A percentile compares a stretch with the other conserved stretches of the same genome.
These are phyloP conservation scores for Sporisorium sorghi DNA, from an alignment of 1,284 basidiomycete species.

Conservation along the genomic window DNA sequence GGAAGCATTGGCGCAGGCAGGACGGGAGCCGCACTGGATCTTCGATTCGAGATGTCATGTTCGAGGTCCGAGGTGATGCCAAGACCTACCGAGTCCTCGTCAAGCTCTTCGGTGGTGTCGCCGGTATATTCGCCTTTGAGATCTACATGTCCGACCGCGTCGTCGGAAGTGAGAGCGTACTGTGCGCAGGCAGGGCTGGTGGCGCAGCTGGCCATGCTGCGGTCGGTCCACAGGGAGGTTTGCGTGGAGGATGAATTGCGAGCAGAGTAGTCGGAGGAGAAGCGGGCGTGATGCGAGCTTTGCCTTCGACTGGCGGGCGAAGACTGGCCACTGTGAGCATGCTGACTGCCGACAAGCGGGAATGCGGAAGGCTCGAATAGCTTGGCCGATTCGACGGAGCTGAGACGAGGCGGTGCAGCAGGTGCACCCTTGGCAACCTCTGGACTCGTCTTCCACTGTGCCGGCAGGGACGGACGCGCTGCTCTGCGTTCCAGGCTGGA, in stretches of 20 bases:
- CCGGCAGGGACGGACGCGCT: constrained; percentile 29
- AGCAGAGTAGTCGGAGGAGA: constrained; percentile 35
- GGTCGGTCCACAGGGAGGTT: constrained; percentile 44
- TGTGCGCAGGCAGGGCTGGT: constrained; percentile 43
- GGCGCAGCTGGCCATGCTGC: constrained; percentile 36
- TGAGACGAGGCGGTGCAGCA: constrained; percentile 17
- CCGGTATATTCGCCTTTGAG: neutral
- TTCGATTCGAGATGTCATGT: constrained; percentile 22
- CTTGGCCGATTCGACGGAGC: constrained; percentile 14
- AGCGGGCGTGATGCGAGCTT: constrained; percentile 27
- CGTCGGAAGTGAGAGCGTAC: constrained; percentile 20
- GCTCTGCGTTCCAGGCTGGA: constrained; percentile 9
- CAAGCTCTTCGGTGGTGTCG: constrained; percentile 41
- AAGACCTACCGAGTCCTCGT: constrained; percentile 41
- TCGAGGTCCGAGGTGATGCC: constrained; percentile 49
- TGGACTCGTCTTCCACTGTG: constrained; percentile 22
- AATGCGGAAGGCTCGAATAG: constrained; percentile 17
- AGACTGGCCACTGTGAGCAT: constrained; percentile 13
- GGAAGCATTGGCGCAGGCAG: constrained; percentile 21
- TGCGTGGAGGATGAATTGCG: constrained; percentile 46
- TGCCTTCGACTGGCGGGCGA: constrained; percentile 25
- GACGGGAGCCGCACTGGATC: constrained; percentile 29
- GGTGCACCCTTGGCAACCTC: neutral
- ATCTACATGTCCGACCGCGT: neutral
- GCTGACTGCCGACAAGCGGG: constrained; percentile 1